Evolutionary conservation across 2,329 filamentous ascomycete species (phyloP), one percentile per base, ranked within the genome.

Genomic region (Talaromyces sp.): DNA sequence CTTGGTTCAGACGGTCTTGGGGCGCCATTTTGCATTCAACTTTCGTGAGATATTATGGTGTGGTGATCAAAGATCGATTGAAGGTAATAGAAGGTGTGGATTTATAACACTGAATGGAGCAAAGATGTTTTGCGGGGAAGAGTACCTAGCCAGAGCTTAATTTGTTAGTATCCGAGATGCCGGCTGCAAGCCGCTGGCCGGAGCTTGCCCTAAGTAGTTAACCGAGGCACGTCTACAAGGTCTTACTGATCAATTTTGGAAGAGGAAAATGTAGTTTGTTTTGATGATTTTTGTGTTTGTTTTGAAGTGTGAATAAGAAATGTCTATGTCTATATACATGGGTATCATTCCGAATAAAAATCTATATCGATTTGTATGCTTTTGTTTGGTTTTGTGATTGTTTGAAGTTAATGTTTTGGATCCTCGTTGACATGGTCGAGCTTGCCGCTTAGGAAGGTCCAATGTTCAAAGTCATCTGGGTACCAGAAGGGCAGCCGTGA

Each of bases 1-100:
- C 87, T 78, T 95, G 91, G 47, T 84, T 81, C 59, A 90, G 81
- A 68, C 90, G 87, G 72, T 79, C 72, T 62, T 86, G 83, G 45
- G 76, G 76, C 52, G 86, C 71, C 76, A 79, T 79, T 76, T 35
- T 2, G 16, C 65, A 52, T 54, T 37, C 58, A 52, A 37, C 13
- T 22, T 52, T 48, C 5, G 62, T 47, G n/a, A 39, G 8, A 54
- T 54, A n/a, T 31, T n/a, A 24, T 9, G 19, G 19, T 39, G 35
- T 57, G 9, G 16, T 37, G 48, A 27, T 50, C 16, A 56, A 22
- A 22, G n/a, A 8, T 37, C 3, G 24, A 31, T 16, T 16, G 27
- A 19, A 35, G 48, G 8, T 9, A 54, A 35, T 19, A 27, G 47
- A 31, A 14, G 14, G n/a, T 35, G 24, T 22, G 10, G 3, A 7